Conservation (phyloP, 2,329 filamentous ascomycete species). For the Colletotrichum eremochloae region DNA sequence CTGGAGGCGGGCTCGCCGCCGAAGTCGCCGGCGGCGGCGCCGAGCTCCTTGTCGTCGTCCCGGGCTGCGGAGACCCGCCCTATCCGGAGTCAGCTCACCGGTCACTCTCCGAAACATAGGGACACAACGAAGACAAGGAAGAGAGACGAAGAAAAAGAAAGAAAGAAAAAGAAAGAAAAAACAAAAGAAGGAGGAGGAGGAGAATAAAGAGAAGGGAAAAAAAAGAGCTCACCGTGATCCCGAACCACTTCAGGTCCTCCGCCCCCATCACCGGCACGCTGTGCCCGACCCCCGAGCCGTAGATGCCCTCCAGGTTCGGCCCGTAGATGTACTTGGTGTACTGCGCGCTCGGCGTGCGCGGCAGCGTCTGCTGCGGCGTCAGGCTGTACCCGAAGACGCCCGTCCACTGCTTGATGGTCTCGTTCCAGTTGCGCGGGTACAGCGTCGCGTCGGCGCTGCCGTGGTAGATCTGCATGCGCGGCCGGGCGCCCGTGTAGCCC, state of each 20-base stretch:
- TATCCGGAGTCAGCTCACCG: background rate
- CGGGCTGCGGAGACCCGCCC: slow-evolving; percentile 27
- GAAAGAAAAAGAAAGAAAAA: too few relatives aligned
- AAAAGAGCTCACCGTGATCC: slow-evolving; percentile 26
- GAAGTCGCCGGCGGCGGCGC: slow-evolving; percentile 35
- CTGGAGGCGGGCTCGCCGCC: slow-evolving; percentile 31
- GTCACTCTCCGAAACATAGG: background rate
- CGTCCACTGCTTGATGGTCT: slow-evolving; percentile 70
- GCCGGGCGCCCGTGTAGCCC: slow-evolving; percentile 62
- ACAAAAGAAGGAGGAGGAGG: background rate
- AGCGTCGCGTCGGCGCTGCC: slow-evolving; percentile 65
- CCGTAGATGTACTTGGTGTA: slow-evolving; percentile 52
- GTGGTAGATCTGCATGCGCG: slow-evolving; percentile 71
- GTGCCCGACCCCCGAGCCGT: slow-evolving; percentile 50
- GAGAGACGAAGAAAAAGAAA: too few relatives aligned
- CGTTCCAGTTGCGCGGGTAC: slow-evolving; percentile 66
- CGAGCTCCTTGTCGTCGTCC: slow-evolving; percentile 36
- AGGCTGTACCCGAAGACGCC: slow-evolving; percentile 59
- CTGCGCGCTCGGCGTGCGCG: slow-evolving; percentile 48
- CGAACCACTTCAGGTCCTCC: slow-evolving; percentile 47
- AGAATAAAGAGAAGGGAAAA: rapidly evolving
- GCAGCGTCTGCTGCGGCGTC: slow-evolving; percentile 46
- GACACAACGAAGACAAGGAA: background rate
- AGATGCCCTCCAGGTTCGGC: slow-evolving; percentile 50
- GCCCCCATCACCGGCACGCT: slow-evolving; percentile 50